Conservation (phyloP, 1,139 yeast genomes). For the Saccharomyces hybrid region DNA sequence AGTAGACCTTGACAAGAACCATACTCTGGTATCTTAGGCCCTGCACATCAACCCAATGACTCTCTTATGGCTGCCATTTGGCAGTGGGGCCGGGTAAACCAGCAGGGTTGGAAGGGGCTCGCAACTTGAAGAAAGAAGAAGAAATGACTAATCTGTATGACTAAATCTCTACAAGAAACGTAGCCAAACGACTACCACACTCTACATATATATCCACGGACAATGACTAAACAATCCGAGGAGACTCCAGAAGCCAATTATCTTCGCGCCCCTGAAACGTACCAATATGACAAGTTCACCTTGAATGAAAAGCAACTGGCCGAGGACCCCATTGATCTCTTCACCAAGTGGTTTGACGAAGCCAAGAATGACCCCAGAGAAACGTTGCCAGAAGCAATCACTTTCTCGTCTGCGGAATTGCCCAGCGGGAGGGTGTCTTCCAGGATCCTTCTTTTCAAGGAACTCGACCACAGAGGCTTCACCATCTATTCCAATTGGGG, state of each 20-base stretch:
- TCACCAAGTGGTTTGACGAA: constrained; percentile 75
- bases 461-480: constrained; percentile 76
- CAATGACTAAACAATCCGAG: constrained; percentile 18
- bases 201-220: background rate
- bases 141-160: background rate
- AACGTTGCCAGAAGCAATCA: constrained; percentile 69
- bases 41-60: background rate
- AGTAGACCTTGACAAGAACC: background rate
- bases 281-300: constrained; percentile 70
- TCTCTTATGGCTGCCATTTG: background rate
- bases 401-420: constrained; percentile 75
- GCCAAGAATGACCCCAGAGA: constrained; percentile 52
- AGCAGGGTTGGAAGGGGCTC: background rate
- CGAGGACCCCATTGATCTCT: constrained; percentile 64
- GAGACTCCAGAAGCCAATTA: constrained; percentile 28
- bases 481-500: constrained; percentile 91
- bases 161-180: background rate
- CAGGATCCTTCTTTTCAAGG: constrained; percentile 78
- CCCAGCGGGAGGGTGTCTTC: constrained; percentile 86
- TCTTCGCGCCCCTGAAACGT: constrained; percentile 85
- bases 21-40: background rate
- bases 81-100: background rate
- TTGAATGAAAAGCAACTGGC: constrained; percentile 49
- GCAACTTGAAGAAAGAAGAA: background rate
- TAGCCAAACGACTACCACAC: background rate